Evolutionary conservation across 495 filamentous ascomycete genomes (phyloP), one percentile per base, ranked within the genome.

Genomic region (Mytilinidion resinicola): DNA sequence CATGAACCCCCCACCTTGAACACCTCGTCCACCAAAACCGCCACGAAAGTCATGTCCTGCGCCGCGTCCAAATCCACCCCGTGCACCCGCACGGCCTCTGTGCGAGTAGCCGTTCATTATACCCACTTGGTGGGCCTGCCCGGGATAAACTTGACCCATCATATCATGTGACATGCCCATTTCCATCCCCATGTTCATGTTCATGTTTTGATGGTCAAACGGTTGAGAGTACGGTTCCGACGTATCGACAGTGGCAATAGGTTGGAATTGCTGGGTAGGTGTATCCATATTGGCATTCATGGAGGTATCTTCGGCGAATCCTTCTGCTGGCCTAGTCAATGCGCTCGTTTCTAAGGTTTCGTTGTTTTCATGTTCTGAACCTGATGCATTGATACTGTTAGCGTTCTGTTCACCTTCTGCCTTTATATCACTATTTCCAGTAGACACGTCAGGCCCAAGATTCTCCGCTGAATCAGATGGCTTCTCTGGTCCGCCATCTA

Each of bases 211-310:
- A 33, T 60, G 38, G 11, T 65, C 55, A 46, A 46, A 65, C n/a
- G 43, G 21, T 37, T 33, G 43, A 38, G 47, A 11, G 38, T 17
- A 59, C 20, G 36, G 39, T 20, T 62, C 63, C 76, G 59, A 76
- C 65, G 55, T 50, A 21, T 62, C 64, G 11, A 42, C 76, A 75
- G 62, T 81, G 74, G 76, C 85, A 84, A 71, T 85, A 82, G 81
- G 85, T 82, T 75, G 75, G 25, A 53, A 21, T 25, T 11, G 25
- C n/a, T 37, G 51, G 12, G 15, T 25, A 14, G 21, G 14, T 10
- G 20, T 33, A 53, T 46, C 20, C 42, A 25, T 25, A 8, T 33
- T 49, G 6, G 46, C 19, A 49, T 49, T 49, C 14, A 49, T 25
- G 33, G 21, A 11, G 14, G 12, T n/a, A 12, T 49, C 21, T n/a